Percentiles rank a stretch among this genome's conserved stretches.
Conservation (phyloP, 2,329 filamentous ascomycete species). For the Tolypocladium tundrense region DNA sequence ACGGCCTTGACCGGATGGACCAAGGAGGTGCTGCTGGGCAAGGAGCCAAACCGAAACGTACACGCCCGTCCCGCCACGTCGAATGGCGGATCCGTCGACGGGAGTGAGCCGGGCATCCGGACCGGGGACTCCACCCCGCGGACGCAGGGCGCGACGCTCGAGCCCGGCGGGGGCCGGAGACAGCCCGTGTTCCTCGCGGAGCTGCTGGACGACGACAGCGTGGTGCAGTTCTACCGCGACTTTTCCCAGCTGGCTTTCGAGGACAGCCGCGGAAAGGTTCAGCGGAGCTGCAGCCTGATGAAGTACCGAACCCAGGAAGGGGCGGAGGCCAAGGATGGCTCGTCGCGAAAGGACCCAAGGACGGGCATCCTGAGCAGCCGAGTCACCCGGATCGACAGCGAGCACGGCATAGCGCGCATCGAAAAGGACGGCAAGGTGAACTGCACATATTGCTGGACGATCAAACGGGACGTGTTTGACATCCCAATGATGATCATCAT, state of each 20-base stretch:
- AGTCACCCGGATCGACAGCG: constrained; percentile 55
- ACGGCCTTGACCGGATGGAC: constrained; percentile 93
- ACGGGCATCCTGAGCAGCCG: constrained; percentile 44
- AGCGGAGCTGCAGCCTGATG: constrained; percentile 72
- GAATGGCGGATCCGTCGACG: constrained; percentile 18
- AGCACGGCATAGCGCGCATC: constrained; percentile 71
- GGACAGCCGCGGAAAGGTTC: constrained; percentile 77
- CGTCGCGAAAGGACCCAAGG: constrained; percentile 33
- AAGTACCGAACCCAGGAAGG: constrained; percentile 76
- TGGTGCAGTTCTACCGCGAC: constrained; percentile 92
- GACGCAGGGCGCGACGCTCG: constrained; percentile 32
- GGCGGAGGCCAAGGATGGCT: constrained; percentile 28
- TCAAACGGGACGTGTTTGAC: constrained; percentile 94
- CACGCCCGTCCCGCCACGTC: constrained; percentile 47
- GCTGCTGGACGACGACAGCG: constrained; percentile 84
- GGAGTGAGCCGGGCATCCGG: constrained; percentile 18
- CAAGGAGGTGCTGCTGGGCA: constrained; percentile 78
- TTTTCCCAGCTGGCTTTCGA: constrained; percentile 89
- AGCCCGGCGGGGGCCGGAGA: constrained; percentile 36
- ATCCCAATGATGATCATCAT: constrained; percentile 98
- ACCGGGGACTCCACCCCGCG: constrained; percentile 40
- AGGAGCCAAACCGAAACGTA: constrained; percentile 77
- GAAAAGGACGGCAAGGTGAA: constrained; percentile 86
- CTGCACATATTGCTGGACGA: constrained; percentile 93
- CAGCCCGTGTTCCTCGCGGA: constrained; percentile 87